These are phyloP conservation scores for Mycena venus DNA, from an alignment of 768 basidiomycete genomes.

Conservation along the genomic window DNA sequence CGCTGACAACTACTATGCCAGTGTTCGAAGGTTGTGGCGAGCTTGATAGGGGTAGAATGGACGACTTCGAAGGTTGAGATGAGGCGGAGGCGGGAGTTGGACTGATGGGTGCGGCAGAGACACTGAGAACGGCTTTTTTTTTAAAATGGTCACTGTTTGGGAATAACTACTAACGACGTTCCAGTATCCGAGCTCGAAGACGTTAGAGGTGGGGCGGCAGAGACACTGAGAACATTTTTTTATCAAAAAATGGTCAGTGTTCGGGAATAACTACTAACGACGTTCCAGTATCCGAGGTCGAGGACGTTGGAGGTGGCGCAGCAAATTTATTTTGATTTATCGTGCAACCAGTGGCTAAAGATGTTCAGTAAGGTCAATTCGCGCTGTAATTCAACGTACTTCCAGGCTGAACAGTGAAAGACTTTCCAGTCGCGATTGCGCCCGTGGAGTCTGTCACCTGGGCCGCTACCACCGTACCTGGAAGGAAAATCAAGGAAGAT, in stretches of 20 bases:
- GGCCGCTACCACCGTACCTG: constrained; percentile 12
- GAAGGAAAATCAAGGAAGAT: not conserved
- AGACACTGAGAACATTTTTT: no score
- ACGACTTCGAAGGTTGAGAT: not conserved
- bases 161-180: not conserved
- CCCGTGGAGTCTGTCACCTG: constrained; percentile 22
- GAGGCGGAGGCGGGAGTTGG: not conserved
- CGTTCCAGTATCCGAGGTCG: not conserved
- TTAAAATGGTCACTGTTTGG: not conserved
- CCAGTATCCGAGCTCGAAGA: not conserved
- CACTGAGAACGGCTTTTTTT: not conserved
- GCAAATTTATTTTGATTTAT: not conserved
- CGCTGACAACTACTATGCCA: not conserved
- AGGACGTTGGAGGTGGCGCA: not conserved
- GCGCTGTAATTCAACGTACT: not conserved
- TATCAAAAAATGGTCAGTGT: not conserved
- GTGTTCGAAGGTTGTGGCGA: not conserved
- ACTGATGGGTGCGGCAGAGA: not conserved
- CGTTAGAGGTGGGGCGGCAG: not conserved
- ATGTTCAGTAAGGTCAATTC: not conserved
- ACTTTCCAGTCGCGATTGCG: not conserved
- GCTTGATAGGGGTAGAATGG: not conserved
- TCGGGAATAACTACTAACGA: not conserved
- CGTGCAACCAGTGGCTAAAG: constrained; percentile 11
- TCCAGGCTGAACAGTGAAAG: constrained; percentile 11